Percentiles rank a stretch among this genome's conserved stretches.
Conservation (phyloP, 1,284 basidiomycete genomes). For the Cutaneotrichosporon curvatum region DNA sequence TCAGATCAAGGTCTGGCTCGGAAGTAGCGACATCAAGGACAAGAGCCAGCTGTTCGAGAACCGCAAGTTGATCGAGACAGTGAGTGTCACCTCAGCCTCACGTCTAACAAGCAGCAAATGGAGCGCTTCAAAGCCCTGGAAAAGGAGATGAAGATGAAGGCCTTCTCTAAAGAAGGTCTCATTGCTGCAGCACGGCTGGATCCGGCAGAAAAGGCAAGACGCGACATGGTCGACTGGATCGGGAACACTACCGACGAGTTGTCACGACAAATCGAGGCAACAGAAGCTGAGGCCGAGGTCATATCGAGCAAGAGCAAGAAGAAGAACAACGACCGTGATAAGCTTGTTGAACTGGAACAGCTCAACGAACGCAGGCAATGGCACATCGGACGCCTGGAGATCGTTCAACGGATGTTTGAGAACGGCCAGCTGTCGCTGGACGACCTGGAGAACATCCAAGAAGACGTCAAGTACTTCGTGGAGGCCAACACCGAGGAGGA, state of each 20-base stretch:
- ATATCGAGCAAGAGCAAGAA: conserved; percentile 62
- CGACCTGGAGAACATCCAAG: conserved; percentile 74
- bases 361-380: conserved; percentile 92
- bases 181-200: conserved; percentile 91
- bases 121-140: conserved; percentile 99
- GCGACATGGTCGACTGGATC: conserved; percentile 81
- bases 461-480: conserved; percentile 95
- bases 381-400: conserved; percentile 89
- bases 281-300: conserved; percentile 94
- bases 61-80: conserved; percentile 92
- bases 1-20: conserved; percentile 99
- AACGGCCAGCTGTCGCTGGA: conserved; percentile 85
- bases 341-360: conserved; percentile 74
- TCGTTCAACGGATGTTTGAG: conserved; percentile 86
- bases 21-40: conserved; percentile 99
- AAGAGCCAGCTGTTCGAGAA: conserved; percentile 89
- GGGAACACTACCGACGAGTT: conserved; percentile 85
- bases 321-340: conserved; percentile 60
- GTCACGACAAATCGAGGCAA: conserved; percentile 82
- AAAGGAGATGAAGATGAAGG: conserved; percentile 99
- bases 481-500: conserved; percentile 94
- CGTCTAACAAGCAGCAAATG: conserved; percentile 77
- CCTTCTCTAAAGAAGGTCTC: conserved; percentile 97
- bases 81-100: conserved; percentile 50
- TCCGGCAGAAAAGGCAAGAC: conserved; percentile 93